phyloP scores from a whole-genome alignment of 2,329 filamentous ascomycete genomes.

The Fonsecaea monophora region DNA sequence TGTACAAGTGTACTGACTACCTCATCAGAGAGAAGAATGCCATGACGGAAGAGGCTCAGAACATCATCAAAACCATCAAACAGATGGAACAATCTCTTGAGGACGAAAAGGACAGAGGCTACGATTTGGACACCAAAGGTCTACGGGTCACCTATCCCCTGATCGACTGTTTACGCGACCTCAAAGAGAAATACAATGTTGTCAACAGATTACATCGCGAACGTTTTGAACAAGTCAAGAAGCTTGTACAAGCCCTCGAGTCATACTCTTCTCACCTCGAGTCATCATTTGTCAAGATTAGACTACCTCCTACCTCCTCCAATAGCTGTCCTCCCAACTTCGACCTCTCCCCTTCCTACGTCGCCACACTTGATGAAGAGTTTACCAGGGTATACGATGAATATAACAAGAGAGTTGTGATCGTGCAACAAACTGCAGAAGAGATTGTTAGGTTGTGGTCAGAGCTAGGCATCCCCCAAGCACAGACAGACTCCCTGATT shows the following conservation, averaged over 20 bases:
- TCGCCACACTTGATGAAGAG: conserved; percentile 83
- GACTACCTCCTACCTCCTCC: conserved; percentile 81
- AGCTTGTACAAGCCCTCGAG: conserved; percentile 90
- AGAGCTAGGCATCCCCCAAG: conserved; percentile 91
- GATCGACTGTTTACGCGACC: conserved; percentile 73
- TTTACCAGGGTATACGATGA: conserved; percentile 97
- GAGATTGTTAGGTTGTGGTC: conserved; percentile 95
- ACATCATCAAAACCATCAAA: conserved; percentile 81
- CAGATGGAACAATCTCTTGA: conserved; percentile 94
- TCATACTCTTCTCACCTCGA: conserved; percentile 97
- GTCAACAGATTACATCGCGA: conserved; percentile 85
- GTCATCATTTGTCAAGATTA: conserved; percentile 81
- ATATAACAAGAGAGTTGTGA: conserved; percentile 81
- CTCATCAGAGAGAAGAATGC: conserved; percentile 77
- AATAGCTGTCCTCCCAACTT: conserved; percentile 81
- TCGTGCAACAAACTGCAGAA: conserved; percentile 76
- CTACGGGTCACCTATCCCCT: conserved; percentile 84
- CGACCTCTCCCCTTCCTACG: conserved; percentile 89
- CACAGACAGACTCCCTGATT: conserved; percentile 85
- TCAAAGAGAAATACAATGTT: conserved; percentile 85
- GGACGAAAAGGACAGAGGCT: conserved; percentile 70
- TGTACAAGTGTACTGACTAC: conserved; percentile 22
- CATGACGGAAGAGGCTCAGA: conserved; percentile 86
- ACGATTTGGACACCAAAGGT: conserved; percentile 69
- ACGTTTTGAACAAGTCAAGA: conserved; percentile 93